Evolutionary conservation across 1,139 yeast genomes (phyloP), one percentile per base, ranked within the genome.

Genomic region (Zygotorulaspora mrakii): DNA sequence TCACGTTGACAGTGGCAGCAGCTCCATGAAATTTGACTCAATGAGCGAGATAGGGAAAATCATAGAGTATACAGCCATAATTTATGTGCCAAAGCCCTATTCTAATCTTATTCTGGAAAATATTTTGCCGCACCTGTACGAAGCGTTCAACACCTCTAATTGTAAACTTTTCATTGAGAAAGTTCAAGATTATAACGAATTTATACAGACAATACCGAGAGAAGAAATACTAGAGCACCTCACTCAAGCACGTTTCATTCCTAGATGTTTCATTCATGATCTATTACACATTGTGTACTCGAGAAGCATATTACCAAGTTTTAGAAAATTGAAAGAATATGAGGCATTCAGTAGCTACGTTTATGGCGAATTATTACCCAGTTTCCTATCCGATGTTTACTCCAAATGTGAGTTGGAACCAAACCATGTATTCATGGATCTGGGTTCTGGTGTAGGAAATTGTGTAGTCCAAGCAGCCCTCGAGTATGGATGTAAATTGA

Each of bases 381-480:
- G 74, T 3, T 86, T 88, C 54, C 70, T 85, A 27, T 74, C 87
- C 37, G 78, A 73, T 50, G 82, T 85, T 1, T 78, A 83, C 51
- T 68, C 74, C 3, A 76, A 84, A 55, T 82, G 88, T 30, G 71
- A 69, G 1, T 66, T 87, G 36, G 62, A 65, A 23, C 71, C 79
- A 1, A 62, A 64, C 1, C 75, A 77, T 37, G 74, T 70, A 17
- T 88, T 87, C 55, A 79, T 88, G 46, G 96, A 85, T 62, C 68
- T 89, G 26, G 97, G 96, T 0, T 86, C 95, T 0, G 96, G 96
- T 4, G 96, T 89, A 3, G 97, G 96, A 0, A 88, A 88, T 57
- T 86, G 96, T 40, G 82, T 85, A 0, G 73, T 88, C 37, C 96
- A 88, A 61, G 95, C 96, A 0, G 88, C 96, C 0, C 64, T 88